Base-by-base conservation (phyloP, 148 eudicot species). In the Vaccinium corymbosum region DNA sequence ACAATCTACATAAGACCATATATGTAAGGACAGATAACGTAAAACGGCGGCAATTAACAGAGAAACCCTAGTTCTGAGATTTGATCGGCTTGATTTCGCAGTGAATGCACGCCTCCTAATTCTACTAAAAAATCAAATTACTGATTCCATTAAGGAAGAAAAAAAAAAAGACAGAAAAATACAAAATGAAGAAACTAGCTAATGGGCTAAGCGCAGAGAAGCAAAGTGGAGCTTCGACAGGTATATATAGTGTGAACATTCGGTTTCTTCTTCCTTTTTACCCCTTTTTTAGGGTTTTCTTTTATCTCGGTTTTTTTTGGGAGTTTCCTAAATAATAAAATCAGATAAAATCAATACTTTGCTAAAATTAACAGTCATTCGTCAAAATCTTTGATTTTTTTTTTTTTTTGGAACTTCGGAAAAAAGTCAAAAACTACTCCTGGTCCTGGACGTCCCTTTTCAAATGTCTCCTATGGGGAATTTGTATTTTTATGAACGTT, bases 31-130 rank as follows among this genome's bases (percentile, higher is more conserved):
- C 2, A 42, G 16, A 10, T 25, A 59, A 7, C 51, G 75, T 72
- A 72, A 70, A 86, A 53, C 77, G 84, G 86, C 88, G 82, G 86
- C 82, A 81, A 84, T 77, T 6, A 64, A 84, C 86, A 29, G 83
- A 49, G 85, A 61, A 83, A 86, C 83, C 88, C 77, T 62, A 83
- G 55, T 59, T 53, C 22, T 8, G 59, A 61, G 27, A 59, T 52
- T 50, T 27, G 61, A 51, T 82, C 64, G 84, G 27, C 11, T 57
- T 50, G 49, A 70, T 81, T 50, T 81, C 77, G 17, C 49, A 7
- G 22, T 82, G 62, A 79, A 79, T 83, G 82, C 84, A 22, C 83
- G 76, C 80, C 86, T 81, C 59, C 86, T 78, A 82, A 81, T 80
- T 84, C 85, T 59, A 53, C 7, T 27, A 38, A 35, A n/a, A 55